Conservation (phyloP, 495 filamentous ascomycete genomes). For the Talaromyces trachyspermus region DNA sequence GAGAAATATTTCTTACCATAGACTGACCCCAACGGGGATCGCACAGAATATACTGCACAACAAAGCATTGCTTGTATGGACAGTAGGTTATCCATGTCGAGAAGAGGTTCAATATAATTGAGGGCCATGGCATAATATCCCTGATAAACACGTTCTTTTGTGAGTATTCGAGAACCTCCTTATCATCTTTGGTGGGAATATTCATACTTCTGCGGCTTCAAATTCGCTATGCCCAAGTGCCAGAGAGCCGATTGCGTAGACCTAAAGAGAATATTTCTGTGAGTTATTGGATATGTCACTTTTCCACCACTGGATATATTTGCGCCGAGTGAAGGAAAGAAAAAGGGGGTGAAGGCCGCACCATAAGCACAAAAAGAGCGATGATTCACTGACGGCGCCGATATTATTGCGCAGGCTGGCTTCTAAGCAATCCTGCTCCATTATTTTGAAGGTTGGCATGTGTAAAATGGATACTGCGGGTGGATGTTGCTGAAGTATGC, state of each 20-base stretch:
- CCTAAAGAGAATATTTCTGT: constrained; percentile 3
- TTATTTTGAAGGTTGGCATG: constrained; percentile 11
- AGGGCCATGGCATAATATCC: neutral
- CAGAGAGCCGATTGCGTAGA: constrained; percentile 12
- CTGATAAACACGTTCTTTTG: neutral
- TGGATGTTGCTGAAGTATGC: constrained; percentile 15
- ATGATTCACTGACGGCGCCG: neutral
- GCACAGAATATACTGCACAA: constrained; percentile 13
- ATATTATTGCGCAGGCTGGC: neutral
- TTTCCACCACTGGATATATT: too few relatives aligned
- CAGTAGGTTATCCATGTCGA: constrained; percentile 7
- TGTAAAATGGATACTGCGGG: constrained; percentile 17
- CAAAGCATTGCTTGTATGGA: constrained; percentile 15
- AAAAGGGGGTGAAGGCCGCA: too few relatives aligned
- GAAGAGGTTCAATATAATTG: neutral
- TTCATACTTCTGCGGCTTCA: constrained; percentile 1
- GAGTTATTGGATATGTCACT: too few relatives aligned
- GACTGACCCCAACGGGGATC: constrained; percentile 6
- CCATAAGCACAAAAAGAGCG: constrained; percentile 12
- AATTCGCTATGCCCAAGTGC: constrained; percentile 7
- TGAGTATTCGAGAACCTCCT: neutral
- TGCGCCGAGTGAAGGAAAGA: too few relatives aligned
- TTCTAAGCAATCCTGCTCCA: neutral
- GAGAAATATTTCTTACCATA: constrained; percentile 9
- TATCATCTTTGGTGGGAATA: neutral